Evolutionary conservation across 164 flowering plant genomes (phyloP), one percentile per base, ranked within the genome.

Genomic region (Cinnamomum chago): DNA sequence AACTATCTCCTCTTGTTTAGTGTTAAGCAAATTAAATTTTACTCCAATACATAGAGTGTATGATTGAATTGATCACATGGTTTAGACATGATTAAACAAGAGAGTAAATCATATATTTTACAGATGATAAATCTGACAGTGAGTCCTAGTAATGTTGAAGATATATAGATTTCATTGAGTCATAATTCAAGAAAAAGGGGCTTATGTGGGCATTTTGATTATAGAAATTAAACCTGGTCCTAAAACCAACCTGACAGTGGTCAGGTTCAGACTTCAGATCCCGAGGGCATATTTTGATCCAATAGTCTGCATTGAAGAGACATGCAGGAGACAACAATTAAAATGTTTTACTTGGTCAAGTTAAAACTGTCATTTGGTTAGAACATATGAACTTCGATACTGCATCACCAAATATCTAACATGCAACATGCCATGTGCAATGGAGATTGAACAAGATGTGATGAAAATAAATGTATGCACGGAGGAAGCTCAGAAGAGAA

Each of bases 341-440:
- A 58, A 17, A 58, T 18, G 24, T 58, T 18, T 15, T 18, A 58
- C 64, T n/a, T 12, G 25, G 28, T 25, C 5, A 64, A 22, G 28
- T 3, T 30, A 30, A 23, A 22, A 14, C 5, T 62, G 17, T 64
- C 25, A 3, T 64, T 23, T 64, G 67, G 27, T 13, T 25, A 64
- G 1, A 23, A 23, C 2, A 25, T n/a, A n/a, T 25, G 14, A 11
- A 64, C 67, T 9, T 22, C 18, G 25, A 9, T 2, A 14, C 23
- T 11, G 5, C 9, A 62, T 11, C 35, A 15, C 20, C 68, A 66
- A n/a, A 66, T 27, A 25, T 66, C 68, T 66, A 66, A 27, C 35
- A 11, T 27, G 40, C 27, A 28, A 66, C 68, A 66, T 27, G 40
- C 68, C 70, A 67, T 67, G 70, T 67, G 70, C n/a, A 15, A 67